Evolutionary conservation across 2,329 filamentous ascomycete species (phyloP), one percentile per base, ranked within the genome.

Genomic region (Pseudogymnoascus sp.): DNA sequence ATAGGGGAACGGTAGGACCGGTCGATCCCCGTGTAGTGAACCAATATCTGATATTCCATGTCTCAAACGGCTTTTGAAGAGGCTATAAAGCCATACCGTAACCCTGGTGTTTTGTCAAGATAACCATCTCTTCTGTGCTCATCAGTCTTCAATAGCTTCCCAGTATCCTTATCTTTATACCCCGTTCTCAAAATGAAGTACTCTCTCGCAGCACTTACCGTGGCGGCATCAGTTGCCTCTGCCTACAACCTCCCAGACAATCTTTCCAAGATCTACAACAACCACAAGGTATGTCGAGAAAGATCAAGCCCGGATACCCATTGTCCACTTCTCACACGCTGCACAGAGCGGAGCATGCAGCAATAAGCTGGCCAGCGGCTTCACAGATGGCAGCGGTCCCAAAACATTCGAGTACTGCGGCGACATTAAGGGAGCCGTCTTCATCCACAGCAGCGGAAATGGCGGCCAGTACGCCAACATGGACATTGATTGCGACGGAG

Each of bases 401-500:
- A 14, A 25, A 25, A 28, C 23, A 11, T 53, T 31, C 23, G 44
- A n/a, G 23, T 62, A 62, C 38, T 62, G 60, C 40, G 40, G 33
- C 21, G 60, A 62, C 25, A 5, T 44, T n/a, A 11, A 40, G 14
- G 60, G 60, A 14, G 60, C 40, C 12, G 28, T 62, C 16, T 62
- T 42, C 60, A 21, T 40, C 38, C 60, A 62, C 25, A 42, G 35
- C 35, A 38, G 8, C 11, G 35, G 60, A 6, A 62, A 56, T 59
- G 44, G 44, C 7, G 44, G 44, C 14, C 23, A 53, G 2, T 62
- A 62, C 18, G 33, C 21, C 23, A 60, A 62, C 31, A 62, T 62
- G 61, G 61, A 62, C 7, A 62, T 62, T 6, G 61, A 62, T 28
- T 62, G 61, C 16, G 61, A 62, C 25, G 61, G 61, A 25, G 47